Base-by-base conservation (phyloP, 2,329 filamentous ascomycete species). In the Harringtonia aguacate region DNA sequence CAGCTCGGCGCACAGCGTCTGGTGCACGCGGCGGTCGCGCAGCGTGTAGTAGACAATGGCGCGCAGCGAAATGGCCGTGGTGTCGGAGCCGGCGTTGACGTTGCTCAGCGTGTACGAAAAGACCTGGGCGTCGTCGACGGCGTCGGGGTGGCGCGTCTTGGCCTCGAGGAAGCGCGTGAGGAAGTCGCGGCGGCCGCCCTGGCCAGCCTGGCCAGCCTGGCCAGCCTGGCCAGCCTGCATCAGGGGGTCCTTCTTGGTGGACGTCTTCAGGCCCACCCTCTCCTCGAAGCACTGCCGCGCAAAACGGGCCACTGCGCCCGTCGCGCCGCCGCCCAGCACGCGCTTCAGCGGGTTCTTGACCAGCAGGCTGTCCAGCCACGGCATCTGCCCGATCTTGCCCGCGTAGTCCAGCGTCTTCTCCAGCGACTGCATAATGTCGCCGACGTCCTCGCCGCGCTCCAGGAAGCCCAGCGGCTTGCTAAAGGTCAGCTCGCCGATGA, bases 401-500 rank as follows among this genome's bases (percentile, higher is more conserved):
- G 31, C 31, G 15, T 34, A 34, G 14, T 34, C 31, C 31, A 34
- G 17, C 14, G 31, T 34, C 31, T 34, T 34, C 17, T 34, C 31
- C 6, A 34, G 7, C 7, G 31, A 34, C 14, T 34, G 6, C 31
- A 34, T 34, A 15, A 34, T 34, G 6, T 15, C 57, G 31, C 61
- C 58, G 49, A 63, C 54, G 46, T 46, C 42, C 24, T n/a, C 15
- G 15, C 18, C 35, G 15, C 21, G 22, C 13, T 45, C 39, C 69
- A 66, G 10, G 48, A 48, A 69, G 10, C 66, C 65, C 35, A 69
- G 61, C 34, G 58, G 58, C 14, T 60, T 54, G 33, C 62, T 61
- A 33, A 67, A 70, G 17, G 62, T 64, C 17, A 68, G 51, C 34
- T 63, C 58, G 20, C 65, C 65, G 41, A 69, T 61, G 4, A 67